These are phyloP conservation scores for Scalesia atractyloides DNA, from an alignment of 129 eudicot species.

Conservation along the genomic window DNA sequence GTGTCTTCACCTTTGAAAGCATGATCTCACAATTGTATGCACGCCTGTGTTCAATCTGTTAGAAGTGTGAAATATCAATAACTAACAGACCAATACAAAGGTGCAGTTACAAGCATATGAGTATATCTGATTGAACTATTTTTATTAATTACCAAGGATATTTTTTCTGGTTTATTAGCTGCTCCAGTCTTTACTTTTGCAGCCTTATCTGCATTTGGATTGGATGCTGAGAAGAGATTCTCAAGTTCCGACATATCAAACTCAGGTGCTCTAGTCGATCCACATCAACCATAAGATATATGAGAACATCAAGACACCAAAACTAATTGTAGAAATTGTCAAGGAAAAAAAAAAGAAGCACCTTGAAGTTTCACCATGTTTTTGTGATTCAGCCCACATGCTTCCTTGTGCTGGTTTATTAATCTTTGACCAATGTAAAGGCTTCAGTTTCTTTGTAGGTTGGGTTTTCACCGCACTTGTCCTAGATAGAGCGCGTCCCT, in stretches of 20 bases:
- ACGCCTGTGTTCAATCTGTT: constrained; percentile 84
- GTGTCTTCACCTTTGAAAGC: constrained; percentile 95
- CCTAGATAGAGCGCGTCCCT: constrained; percentile 56
- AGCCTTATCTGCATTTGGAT: constrained; percentile 42
- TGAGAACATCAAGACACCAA: constrained; percentile 4
- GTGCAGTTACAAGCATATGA: constrained; percentile 5
- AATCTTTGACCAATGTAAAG: constrained; percentile 88
- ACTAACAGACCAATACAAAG: constrained; percentile 1
- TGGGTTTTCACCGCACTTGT: constrained; percentile 38
- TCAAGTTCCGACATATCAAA: constrained; percentile 94
- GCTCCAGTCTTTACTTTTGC: constrained; percentile 49
- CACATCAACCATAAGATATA: constrained; percentile 20
- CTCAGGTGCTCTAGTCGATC: constrained; percentile 66
- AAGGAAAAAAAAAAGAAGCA: constrained; percentile 28
- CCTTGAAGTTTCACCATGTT: constrained; percentile 68
- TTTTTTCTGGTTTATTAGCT: constrained; percentile 65
- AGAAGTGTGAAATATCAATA: constrained; percentile 28
- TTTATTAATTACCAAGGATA: constrained; percentile 72
- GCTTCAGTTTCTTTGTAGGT: constrained; percentile 73
- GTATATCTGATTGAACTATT: neutral
- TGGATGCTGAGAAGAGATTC: constrained; percentile 74
- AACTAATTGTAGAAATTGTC: constrained; percentile 5
- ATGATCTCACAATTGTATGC: constrained; percentile 94
- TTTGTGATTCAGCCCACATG: constrained; percentile 95
- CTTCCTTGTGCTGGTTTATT: constrained; percentile 84